Evolutionary conservation across 345 rosid genomes (phyloP), one percentile per base, ranked within the genome.

Genomic region (Linum lewisii): DNA sequence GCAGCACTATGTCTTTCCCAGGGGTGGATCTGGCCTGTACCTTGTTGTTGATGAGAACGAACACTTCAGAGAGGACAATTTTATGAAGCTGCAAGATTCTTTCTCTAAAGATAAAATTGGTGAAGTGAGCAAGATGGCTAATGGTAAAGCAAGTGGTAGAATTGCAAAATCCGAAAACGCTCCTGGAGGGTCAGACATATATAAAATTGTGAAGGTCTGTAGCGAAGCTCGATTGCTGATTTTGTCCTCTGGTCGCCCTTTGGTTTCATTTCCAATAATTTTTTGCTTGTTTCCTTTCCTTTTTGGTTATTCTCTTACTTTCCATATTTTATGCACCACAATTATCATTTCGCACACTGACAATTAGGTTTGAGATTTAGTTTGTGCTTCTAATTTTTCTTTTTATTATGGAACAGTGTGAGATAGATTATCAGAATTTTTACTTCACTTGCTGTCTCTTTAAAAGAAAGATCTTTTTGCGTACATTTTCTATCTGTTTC

Each of bases 41-140:
- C 95, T 93, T 42, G 99, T 89, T 24, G 97, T 93, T 61, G 99
- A 93, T 74, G 99, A 93, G 65, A 88, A 75, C 51, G 99, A 93
- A 75, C 94, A 82, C 54, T 93, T 93, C 59, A 78, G 89, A 62
- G 99, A 93, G 79, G 97, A 84, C 63, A 93, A 89, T 75, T 93
- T 85, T 70, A 34, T 84, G 72, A 93, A 93, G 82, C 87, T 89
- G 66, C 95, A 82, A 67, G 95, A 79, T 64, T 82, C 91, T 19
- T 93, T 93, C 72, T 65, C 79, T 1, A 93, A 84, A 69, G 89
- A 84, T 57, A 89, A 81, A 74, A 47, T 73, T 47, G 70, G 67
- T 65, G 92, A 79, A 4, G 73, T 81, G 45, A 81, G 64, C 65
- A 84, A 75, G 76, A 74, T 72, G 58, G 59, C 82, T 29, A 85